Evolutionary conservation across 805 yeast genomes (phyloP).

Genomic region (Priceomyces medius): DNA sequence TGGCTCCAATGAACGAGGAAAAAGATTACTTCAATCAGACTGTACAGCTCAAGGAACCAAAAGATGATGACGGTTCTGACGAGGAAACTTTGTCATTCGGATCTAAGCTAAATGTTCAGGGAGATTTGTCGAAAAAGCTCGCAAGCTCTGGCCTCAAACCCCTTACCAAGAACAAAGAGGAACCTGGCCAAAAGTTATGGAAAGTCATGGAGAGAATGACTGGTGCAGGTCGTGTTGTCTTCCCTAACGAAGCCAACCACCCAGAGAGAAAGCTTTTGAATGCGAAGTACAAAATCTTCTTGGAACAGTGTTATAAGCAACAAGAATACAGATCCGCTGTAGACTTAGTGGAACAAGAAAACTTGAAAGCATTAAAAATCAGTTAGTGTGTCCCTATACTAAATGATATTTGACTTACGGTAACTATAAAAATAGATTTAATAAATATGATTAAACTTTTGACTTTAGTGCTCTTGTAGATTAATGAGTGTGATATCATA

Average conservation of each 20-base stretch:
- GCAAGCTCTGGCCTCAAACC: slow-evolving; percentile 37
- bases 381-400: too few species aligned
- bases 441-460: too few species aligned
- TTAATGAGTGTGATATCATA: too few species aligned
- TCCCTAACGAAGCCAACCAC: slow-evolving; percentile 56
- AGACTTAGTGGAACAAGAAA: slow-evolving; percentile 43
- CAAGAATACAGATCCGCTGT: slow-evolving; percentile 71
- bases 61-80: slow-evolving; percentile 41
- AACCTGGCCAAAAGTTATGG: slow-evolving; percentile 72
- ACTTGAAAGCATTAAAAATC: slow-evolving; percentile 11
- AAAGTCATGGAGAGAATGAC: slow-evolving; percentile 80
- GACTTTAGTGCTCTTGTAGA: too few species aligned
- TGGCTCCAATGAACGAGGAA: slow-evolving; percentile 43
- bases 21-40: slow-evolving; percentile 43
- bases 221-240: slow-evolving; percentile 76
- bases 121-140: slow-evolving; percentile 49
- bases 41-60: slow-evolving; percentile 7
- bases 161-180: slow-evolving; percentile 29
- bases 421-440: too few species aligned
- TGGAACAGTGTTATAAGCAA: slow-evolving; percentile 85
- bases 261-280: slow-evolving; percentile 70
- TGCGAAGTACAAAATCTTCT: slow-evolving; percentile 80
- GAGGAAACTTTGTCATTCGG: slow-evolving; percentile 59
- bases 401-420: too few species aligned
- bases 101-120: slow-evolving; percentile 53